Percentiles rank a stretch among this genome's conserved stretches.
These are phyloP conservation scores for Somion occarium DNA, from an alignment of 1,284 basidiomycete genomes.

Conservation along the genomic window DNA sequence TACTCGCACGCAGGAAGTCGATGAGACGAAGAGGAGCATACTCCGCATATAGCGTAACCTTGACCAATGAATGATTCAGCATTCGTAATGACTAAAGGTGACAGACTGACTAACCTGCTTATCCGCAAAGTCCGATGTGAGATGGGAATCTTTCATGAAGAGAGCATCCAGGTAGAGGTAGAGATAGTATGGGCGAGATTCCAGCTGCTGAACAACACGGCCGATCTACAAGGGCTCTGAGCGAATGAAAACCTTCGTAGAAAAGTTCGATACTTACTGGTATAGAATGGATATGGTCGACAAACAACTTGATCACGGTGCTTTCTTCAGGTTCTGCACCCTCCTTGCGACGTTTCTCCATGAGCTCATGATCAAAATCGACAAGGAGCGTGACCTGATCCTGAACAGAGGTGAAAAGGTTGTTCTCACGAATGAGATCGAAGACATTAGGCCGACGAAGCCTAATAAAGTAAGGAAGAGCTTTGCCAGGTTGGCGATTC, in stretches of 20 bases:
- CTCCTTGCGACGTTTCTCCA: constrained; percentile 50
- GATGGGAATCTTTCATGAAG: constrained; percentile 81
- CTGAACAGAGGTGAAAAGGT: constrained; percentile 92
- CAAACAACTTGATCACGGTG: constrained; percentile 82
- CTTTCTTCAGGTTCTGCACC: constrained; percentile 38
- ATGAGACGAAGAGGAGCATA: constrained; percentile 79
- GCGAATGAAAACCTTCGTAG: not conserved
- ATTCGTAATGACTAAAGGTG: not conserved
- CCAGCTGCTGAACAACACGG: constrained; percentile 86
- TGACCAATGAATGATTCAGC: constrained; percentile 1
- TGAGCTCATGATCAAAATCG: constrained; percentile 90
- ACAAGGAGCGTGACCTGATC: constrained; percentile 91
- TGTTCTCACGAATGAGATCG: constrained; percentile 91
- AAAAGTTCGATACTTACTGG: constrained; percentile 52
- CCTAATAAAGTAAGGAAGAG: constrained; percentile 85
- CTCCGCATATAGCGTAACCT: constrained; percentile 91
- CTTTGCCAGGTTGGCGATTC: constrained; percentile 92
- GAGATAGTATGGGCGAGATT: constrained; percentile 74
- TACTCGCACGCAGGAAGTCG: constrained; percentile 89
- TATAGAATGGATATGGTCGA: constrained; percentile 95
- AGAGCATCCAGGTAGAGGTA: constrained; percentile 94
- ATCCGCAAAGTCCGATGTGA: constrained; percentile 81
- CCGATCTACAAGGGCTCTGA: constrained; percentile 51
- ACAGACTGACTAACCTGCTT: constrained; percentile 64
- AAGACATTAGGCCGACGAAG: constrained; percentile 89